Conservation (phyloP, 345 rosid genomes). For the Citrus australasica region DNA sequence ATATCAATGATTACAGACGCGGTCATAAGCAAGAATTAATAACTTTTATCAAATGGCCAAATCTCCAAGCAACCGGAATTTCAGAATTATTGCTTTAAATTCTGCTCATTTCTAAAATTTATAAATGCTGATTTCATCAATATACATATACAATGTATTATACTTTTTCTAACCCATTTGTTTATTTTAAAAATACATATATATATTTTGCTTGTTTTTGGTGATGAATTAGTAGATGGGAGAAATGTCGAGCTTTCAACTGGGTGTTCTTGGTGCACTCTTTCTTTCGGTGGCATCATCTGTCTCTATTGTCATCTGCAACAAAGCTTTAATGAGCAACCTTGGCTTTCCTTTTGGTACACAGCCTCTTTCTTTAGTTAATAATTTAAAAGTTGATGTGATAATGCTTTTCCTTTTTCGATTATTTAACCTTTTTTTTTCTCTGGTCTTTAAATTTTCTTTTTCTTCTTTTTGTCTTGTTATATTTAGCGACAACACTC, state of each 20-base stretch:
- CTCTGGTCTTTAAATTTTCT: too few species aligned
- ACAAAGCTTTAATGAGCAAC: slow-evolving; percentile 98
- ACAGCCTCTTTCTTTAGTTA: neutral
- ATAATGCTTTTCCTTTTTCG: neutral
- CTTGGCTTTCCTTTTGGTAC: slow-evolving; percentile 99
- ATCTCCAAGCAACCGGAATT: neutral
- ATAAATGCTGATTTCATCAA: neutral
- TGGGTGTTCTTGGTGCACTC: slow-evolving; percentile 89
- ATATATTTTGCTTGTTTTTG: neutral
- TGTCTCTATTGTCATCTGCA: slow-evolving; percentile 98
- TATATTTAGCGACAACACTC: slow-evolving; percentile 74
- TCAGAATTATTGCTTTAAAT: neutral
- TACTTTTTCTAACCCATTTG: neutral
- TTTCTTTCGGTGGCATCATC: slow-evolving; percentile 96
- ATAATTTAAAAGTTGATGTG: neutral
- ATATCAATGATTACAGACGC: too few species aligned
- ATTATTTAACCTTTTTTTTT: neutral
- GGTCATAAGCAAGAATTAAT: neutral
- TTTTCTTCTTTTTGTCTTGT: neutral
- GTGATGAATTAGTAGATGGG: slow-evolving; percentile 49
- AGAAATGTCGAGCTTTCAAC: slow-evolving; percentile 75
- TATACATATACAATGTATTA: neutral
- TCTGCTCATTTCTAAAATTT: neutral
- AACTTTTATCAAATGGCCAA: neutral
- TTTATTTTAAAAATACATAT: neutral